Conservation (phyloP, 23 red algal genomes). For the Agarophyton chilense region DNA sequence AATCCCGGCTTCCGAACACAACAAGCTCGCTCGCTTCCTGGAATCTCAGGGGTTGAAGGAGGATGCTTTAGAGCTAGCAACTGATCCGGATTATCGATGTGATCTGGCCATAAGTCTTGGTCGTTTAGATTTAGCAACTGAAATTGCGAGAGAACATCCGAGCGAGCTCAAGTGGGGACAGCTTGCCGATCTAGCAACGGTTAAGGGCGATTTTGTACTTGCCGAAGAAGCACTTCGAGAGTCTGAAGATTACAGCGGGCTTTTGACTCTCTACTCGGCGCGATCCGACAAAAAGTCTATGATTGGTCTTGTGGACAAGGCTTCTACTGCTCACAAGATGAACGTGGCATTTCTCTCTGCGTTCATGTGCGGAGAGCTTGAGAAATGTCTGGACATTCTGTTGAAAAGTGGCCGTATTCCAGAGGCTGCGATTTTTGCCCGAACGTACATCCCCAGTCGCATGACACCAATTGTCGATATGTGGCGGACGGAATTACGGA, state of each 20-base stretch:
- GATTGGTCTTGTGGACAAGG: slow-evolving; percentile 56
- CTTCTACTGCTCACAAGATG: slow-evolving; percentile 69
- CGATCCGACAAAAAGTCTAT: slow-evolving; percentile 72
- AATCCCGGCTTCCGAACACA: slow-evolving; percentile 86
- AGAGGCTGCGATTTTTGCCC: slow-evolving; percentile 92
- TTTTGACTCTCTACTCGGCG: slow-evolving; percentile 78
- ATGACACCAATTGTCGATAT: slow-evolving; percentile 67
- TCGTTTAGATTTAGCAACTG: slow-evolving; percentile 79
- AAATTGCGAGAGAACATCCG: slow-evolving; percentile 79
- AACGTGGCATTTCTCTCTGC: slow-evolving; percentile 88
- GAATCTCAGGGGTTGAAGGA: slow-evolving; percentile 85
- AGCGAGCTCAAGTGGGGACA: slow-evolving; percentile 92
- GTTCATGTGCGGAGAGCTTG: slow-evolving; percentile 72
- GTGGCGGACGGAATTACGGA: slow-evolving; percentile 84
- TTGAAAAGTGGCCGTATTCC: slow-evolving; percentile 66
- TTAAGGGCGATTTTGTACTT: slow-evolving; percentile 82
- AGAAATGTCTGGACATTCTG: slow-evolving; percentile 85
- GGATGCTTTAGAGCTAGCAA: slow-evolving; percentile 89
- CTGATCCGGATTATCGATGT: slow-evolving; percentile 96
- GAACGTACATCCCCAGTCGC: slow-evolving; percentile 81
- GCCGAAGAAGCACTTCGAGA: slow-evolving; percentile 87
- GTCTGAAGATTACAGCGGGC: slow-evolving; percentile 80
- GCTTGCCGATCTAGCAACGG: slow-evolving; percentile 78
- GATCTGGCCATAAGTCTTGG: slow-evolving; percentile 88
- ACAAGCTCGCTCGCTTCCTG: slow-evolving; percentile 88